These are phyloP conservation scores for Elsinoe fawcettii DNA, from an alignment of 2,329 filamentous ascomycete genomes.

Conservation along the genomic window DNA sequence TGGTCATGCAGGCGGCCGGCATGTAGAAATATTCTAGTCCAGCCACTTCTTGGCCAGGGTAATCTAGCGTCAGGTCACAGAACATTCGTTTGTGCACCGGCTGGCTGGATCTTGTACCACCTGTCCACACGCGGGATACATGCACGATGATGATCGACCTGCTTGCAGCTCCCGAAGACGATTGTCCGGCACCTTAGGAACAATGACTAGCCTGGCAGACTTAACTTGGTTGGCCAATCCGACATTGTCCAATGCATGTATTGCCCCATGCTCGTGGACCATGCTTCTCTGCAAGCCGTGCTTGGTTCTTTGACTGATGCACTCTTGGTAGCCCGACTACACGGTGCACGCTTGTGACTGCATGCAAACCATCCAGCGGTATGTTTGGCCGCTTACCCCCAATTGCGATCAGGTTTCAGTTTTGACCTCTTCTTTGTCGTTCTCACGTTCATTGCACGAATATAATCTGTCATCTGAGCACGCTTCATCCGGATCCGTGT, in stretches of 20 bases:
- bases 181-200: conserved; percentile 8
- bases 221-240: background rate
- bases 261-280: background rate
- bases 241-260: background rate
- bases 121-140: background rate
- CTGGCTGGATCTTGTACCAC: conserved; percentile 13
- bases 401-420: conserved; percentile 10
- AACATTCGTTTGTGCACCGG: conserved; percentile 7
- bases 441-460: background rate
- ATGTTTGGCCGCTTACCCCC: conserved; percentile 6
- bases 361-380: conserved; percentile 4
- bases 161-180: background rate
- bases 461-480: conserved; percentile 8
- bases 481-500: background rate
- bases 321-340: background rate
- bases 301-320: background rate
- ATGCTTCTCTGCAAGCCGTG: background rate
- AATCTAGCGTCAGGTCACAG: background rate
- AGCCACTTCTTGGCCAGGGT: background rate
- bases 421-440: conserved; percentile 9
- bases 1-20: background rate
- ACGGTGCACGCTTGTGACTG: background rate
- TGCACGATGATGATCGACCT: background rate
- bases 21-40: background rate
- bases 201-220: background rate